These are phyloP conservation scores for Cystofilobasidium macerans DNA, from an alignment of 768 basidiomycete genomes.

Conservation along the genomic window DNA sequence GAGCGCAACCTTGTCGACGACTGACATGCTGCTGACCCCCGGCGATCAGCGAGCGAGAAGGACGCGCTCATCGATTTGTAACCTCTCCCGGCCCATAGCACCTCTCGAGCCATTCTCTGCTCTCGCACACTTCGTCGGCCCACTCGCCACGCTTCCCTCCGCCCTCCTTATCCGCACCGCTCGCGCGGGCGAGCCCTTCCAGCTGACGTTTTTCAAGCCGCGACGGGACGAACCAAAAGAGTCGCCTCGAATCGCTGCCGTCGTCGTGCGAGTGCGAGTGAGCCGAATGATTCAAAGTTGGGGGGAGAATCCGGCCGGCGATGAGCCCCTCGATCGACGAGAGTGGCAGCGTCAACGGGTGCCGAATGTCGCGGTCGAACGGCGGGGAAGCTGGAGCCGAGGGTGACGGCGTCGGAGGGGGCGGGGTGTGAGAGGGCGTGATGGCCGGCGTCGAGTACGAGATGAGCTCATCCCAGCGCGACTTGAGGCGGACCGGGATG, in stretches of 20 bases:
- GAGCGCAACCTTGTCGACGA: too few species aligned
- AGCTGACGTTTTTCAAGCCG: conserved; percentile 9
- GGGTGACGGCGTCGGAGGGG: not conserved
- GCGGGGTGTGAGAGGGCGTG: not conserved
- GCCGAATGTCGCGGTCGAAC: conserved; percentile 10
- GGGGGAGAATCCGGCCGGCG: not conserved
- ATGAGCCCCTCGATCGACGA: not conserved
- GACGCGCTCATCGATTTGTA: too few species aligned
- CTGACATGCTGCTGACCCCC: too few species aligned
- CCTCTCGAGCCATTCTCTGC: not conserved
- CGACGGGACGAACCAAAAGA: conserved; percentile 19
- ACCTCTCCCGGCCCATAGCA: not conserved
- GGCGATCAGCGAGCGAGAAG: too few species aligned
- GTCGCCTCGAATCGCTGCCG: too few species aligned
- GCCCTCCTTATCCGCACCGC: not conserved
- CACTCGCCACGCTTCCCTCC: not conserved
- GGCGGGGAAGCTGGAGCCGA: not conserved
- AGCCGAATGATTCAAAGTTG: conserved; percentile 13
- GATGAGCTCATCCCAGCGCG: not conserved
- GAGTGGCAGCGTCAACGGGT: conserved; percentile 9
- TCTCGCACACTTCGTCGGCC: not conserved
- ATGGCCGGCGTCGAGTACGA: not conserved
- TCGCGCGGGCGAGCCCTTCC: conserved; percentile 3
- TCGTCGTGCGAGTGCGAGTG: conserved; percentile 4
- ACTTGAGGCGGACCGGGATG: not conserved